These are phyloP conservation scores for Anthoceros angustus DNA, from an alignment of 225 moss, liverwort and hornwort genomes.

Conservation along the genomic window DNA sequence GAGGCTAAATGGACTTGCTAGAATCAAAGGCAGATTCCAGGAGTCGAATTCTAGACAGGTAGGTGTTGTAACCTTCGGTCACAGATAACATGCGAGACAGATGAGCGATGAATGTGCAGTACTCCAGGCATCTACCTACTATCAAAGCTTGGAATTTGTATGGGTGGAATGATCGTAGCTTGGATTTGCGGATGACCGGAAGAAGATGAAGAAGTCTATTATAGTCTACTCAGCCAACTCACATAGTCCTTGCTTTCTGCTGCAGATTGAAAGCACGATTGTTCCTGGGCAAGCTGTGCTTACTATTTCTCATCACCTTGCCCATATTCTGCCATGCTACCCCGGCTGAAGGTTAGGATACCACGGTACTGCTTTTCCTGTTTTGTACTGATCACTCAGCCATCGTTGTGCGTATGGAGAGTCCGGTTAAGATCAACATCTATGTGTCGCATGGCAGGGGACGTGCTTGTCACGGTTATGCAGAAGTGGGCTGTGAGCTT, in stretches of 20 bases:
- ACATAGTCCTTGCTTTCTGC: background rate
- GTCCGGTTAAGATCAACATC: background rate
- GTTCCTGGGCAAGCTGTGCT: background rate
- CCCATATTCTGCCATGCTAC: background rate
- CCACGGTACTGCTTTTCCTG: background rate
- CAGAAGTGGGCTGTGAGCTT: background rate
- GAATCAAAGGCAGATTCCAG: no score
- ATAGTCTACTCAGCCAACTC: no score
- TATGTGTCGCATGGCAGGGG: background rate
- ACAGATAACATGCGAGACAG: no score
- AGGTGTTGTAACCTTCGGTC: no score
- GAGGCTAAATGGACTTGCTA: no score
- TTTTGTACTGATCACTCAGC: background rate
- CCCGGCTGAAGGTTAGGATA: background rate
- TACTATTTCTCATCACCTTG: background rate
- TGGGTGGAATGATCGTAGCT: no score
- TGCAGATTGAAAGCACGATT: background rate
- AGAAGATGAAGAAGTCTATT: no score
- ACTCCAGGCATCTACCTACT: no score
- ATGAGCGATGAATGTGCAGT: no score
- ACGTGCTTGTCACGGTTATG: background rate
- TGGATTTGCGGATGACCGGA: no score
- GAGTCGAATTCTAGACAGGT: no score
- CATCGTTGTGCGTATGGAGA: background rate
- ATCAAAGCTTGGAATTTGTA: no score